Conservation (phyloP, 352 stramenopile genomes). For the Paralagenidium karlingii region DNA sequence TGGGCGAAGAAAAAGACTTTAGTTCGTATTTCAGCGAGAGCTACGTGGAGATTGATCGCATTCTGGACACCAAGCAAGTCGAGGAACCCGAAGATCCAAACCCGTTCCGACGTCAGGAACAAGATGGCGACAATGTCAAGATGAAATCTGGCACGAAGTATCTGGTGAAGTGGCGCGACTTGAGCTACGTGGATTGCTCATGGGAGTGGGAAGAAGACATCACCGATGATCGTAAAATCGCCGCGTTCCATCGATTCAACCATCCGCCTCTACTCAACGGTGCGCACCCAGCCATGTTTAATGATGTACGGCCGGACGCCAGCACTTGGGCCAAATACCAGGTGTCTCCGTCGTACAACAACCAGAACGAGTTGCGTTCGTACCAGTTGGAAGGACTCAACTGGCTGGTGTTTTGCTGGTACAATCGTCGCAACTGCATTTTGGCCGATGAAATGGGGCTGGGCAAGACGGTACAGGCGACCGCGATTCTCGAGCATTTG, state of each 20-base stretch:
- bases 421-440: constrained; percentile 92
- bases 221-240: constrained; percentile 84
- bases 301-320: constrained; percentile 68
- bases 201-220: constrained; percentile 87
- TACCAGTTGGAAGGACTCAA: constrained; percentile 99
- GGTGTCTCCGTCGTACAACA: constrained; percentile 84
- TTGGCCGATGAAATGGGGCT: constrained; percentile 84
- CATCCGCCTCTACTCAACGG: constrained; percentile 76
- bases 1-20: constrained; percentile 62
- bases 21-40: constrained; percentile 77
- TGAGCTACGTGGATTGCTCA: constrained; percentile 82
- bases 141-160: constrained; percentile 84
- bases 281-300: constrained; percentile 67
- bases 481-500: constrained; percentile 92
- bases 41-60: constrained; percentile 76
- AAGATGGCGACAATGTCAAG: constrained; percentile 9
- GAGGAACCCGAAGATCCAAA: constrained; percentile 62
- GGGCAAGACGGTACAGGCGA: constrained; percentile 87
- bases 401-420: constrained; percentile 98
- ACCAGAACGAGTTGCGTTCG: constrained; percentile 90
- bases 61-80: constrained; percentile 62
- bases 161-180: constrained; percentile 85
- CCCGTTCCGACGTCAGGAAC: constrained; percentile 17
- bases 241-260: constrained; percentile 76
- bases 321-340: constrained; percentile 81